phyloP scores from a whole-genome alignment of 1,139 yeast species.

The Nakaseomyces kungkrabaensis region DNA sequence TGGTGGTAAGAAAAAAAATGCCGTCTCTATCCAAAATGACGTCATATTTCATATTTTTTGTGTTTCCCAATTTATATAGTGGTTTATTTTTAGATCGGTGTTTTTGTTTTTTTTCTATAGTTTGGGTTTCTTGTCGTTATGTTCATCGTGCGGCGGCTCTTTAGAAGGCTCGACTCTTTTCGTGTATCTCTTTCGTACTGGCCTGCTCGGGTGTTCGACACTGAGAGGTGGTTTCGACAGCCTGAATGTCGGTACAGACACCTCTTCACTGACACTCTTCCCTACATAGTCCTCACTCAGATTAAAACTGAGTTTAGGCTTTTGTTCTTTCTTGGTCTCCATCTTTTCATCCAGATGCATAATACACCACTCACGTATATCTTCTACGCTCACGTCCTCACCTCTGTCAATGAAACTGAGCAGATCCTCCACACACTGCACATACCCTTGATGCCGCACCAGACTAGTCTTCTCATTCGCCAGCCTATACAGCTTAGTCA shows the following conservation, averaged over 20 bases:
- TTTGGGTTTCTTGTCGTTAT: neutral
- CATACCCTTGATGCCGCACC: constrained; percentile 21
- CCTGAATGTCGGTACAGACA: constrained; percentile 8
- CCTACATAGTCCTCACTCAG: neutral
- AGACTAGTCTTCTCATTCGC: constrained; percentile 24
- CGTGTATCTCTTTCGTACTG: neutral
- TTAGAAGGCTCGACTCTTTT: neutral
- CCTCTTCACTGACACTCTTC: neutral
- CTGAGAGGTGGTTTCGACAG: constrained; percentile 12
- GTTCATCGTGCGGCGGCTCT: neutral
- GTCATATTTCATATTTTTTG: too few species aligned
- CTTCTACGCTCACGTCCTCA: constrained; percentile 10
- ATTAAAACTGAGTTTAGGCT: neutral
- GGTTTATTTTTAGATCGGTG: too few species aligned
- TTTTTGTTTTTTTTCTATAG: neutral
- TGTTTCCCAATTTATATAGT: too few species aligned
- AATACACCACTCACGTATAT: constrained; percentile 16
- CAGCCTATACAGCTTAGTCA: constrained; percentile 22
- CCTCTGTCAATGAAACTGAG: constrained; percentile 10
- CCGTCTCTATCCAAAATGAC: too few species aligned
- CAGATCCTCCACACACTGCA: constrained; percentile 21
- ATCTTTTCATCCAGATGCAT: constrained; percentile 13
- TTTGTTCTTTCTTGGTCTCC: neutral
- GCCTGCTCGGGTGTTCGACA: constrained; percentile 5
- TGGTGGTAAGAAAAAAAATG: too few species aligned